phyloP scores from a whole-genome alignment of 2,329 filamentous ascomycete species.

The Colletotrichum phormii region DNA sequence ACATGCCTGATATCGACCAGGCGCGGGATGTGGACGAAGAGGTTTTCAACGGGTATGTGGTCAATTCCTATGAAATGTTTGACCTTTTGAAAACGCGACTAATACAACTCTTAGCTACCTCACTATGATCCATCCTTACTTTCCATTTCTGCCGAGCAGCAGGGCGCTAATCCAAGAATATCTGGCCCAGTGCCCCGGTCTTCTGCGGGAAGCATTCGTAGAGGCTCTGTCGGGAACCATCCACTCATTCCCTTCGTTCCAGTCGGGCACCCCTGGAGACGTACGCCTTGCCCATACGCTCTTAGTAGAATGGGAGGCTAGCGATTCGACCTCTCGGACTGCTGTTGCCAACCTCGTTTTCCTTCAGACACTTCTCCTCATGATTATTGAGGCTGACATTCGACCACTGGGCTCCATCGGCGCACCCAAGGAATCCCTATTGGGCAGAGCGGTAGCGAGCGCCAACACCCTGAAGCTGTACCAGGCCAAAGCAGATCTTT shows the following conservation, averaged over 20 bases:
- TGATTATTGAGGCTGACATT: constrained; percentile 74
- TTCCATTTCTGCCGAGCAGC: constrained; percentile 72
- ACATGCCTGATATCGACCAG: constrained; percentile 48
- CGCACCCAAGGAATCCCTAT: constrained; percentile 63
- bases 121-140: constrained; percentile 72
- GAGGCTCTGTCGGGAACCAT: constrained; percentile 72
- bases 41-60: constrained; percentile 58
- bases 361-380: constrained; percentile 74
- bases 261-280: constrained; percentile 53
- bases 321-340: constrained; percentile 49
- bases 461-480: constrained; percentile 75
- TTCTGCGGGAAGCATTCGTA: constrained; percentile 72
- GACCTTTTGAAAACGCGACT: neutral
- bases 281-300: constrained; percentile 58
- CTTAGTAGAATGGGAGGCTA: constrained; percentile 64
- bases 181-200: constrained; percentile 65
- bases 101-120: constrained; percentile 64
- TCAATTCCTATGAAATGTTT: neutral
- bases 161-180: constrained; percentile 67
- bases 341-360: constrained; percentile 65
- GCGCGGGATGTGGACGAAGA: constrained; percentile 55
- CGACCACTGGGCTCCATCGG: constrained; percentile 56
- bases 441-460: constrained; percentile 74
- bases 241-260: constrained; percentile 57
- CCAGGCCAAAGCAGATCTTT: constrained; percentile 48